Evolutionary conservation across 2,329 filamentous ascomycete genomes (phyloP), one percentile per base, ranked within the genome.

Genomic region (Knufia fluminis): DNA sequence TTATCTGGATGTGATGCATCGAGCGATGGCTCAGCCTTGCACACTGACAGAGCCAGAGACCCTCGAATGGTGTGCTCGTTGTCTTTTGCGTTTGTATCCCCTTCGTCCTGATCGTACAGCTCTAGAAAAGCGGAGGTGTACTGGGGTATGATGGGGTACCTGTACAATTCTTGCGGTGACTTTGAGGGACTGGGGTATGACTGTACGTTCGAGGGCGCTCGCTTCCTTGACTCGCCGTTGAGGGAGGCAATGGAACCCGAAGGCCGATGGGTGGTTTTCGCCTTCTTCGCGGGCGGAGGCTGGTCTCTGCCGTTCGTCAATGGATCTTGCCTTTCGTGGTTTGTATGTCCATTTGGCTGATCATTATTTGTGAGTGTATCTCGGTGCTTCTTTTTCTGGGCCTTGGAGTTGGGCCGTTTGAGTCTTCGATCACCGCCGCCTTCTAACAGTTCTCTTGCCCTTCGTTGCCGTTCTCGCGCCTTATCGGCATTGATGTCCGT

Each of bases 331-430:
- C 78, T 76, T 49, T 77, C 72, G 36, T 73, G 70, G 45, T 79
- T 58, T 23, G 71, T 66, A 70, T 72, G 80, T 45, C 85, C 85
- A 62, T 89, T 90, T 45, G 80, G 69, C 60, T 80, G 78, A 26
- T 82, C 65, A 14, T 67, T 59, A 38, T 82, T 80, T 23, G 68
- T 69, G 8, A 66, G 62, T 23, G 64, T 61, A 45, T 89, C 86
- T 64, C 89, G 94, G 32, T 77, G 67, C 68, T 90, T 94, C 73
- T 94, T 96, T 73, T 90, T 95, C 63, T 89, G 85, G 63, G 77
- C 84, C 65, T 95, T 95, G 10, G 85, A 74, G 4, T 83, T 77
- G 7, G 83, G 79, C 53, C 89, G 79, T 67, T 90, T 86, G 51
- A 79, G 59, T 69, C 86, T 86, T 68, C 84, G 82, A 65, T 89